phyloP scores from a whole-genome alignment of 805 yeast species.

The Osmozyma mogii region DNA sequence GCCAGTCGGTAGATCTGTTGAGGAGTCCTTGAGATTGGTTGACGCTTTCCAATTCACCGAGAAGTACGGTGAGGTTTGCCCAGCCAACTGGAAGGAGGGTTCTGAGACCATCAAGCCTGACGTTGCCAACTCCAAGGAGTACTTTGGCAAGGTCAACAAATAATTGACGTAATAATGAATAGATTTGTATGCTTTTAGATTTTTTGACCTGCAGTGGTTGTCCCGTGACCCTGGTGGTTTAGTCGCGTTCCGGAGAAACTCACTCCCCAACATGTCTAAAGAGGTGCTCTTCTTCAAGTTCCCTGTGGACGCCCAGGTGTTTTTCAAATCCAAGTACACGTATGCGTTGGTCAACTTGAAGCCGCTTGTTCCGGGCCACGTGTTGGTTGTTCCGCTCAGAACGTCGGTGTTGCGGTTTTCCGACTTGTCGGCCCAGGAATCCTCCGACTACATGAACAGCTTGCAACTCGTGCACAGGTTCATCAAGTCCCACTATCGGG shows the following conservation, averaged over 20 bases:
- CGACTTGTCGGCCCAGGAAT: constrained; percentile 66
- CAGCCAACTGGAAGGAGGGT: constrained; percentile 96
- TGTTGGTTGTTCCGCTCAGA: constrained; percentile 73
- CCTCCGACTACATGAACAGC: constrained; percentile 68
- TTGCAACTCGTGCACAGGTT: constrained; percentile 65
- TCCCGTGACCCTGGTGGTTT: too few relatives aligned
- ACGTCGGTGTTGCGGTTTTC: constrained; percentile 50
- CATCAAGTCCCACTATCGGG: constrained; percentile 58
- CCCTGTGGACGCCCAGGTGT: constrained; percentile 50
- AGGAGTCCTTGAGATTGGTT: constrained; percentile 92
- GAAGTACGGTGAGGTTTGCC: constrained; percentile 98
- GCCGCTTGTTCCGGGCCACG: constrained; percentile 94
- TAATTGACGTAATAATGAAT: constrained; percentile 1
- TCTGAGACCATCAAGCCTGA: constrained; percentile 70
- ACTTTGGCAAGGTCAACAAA: constrained; percentile 44
- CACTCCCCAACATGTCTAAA: constrained; percentile 1
- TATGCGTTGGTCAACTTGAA: constrained; percentile 86
- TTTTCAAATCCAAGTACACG: constrained; percentile 52
- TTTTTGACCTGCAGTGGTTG: too few relatives aligned
- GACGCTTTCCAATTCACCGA: constrained; percentile 99
- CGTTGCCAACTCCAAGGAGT: constrained; percentile 15
- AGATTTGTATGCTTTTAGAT: too few relatives aligned
- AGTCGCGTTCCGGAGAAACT: background rate
- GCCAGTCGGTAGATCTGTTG: constrained; percentile 99
- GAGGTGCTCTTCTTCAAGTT: constrained; percentile 43